Conservation (phyloP, 257 asterid genomes). For the Jacaranda mimosifolia region DNA sequence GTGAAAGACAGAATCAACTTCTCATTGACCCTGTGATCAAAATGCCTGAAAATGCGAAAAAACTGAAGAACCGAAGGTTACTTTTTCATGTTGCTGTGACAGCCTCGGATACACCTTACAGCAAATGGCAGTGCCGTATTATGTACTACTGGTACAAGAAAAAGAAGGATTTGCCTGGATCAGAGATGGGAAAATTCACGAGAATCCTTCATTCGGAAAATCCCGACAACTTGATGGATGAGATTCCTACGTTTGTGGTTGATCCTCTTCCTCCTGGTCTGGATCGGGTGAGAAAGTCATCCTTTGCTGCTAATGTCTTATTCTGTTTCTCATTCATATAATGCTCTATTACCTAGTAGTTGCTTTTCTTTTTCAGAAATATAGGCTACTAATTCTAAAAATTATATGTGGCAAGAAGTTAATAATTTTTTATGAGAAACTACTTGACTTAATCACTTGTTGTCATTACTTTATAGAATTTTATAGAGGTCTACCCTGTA, state of each 20-base stretch:
- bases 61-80: slow-evolving; percentile 17
- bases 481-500: too few species aligned
- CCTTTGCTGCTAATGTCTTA: neutral
- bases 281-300: slow-evolving; percentile 49
- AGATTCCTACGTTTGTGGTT: slow-evolving; percentile 69
- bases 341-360: neutral
- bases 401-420: too few species aligned
- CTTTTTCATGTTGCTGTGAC: slow-evolving; percentile 65
- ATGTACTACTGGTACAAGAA: slow-evolving; percentile 70
- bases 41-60: slow-evolving; percentile 44
- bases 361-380: neutral
- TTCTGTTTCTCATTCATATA: neutral
- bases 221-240: slow-evolving; percentile 67
- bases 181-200: slow-evolving; percentile 69
- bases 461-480: too few species aligned
- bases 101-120: slow-evolving; percentile 51
- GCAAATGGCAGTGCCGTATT: slow-evolving; percentile 71
- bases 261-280: slow-evolving; percentile 69
- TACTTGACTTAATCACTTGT: too few species aligned
- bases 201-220: slow-evolving; percentile 66
- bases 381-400: neutral
- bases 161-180: slow-evolving; percentile 57
- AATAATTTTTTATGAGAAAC: too few species aligned
- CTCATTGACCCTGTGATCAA: slow-evolving; percentile 54
- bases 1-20: neutral